phyloP scores from a whole-genome alignment of 176 grass and related monocot species.

The Aegilops umbellulata region DNA sequence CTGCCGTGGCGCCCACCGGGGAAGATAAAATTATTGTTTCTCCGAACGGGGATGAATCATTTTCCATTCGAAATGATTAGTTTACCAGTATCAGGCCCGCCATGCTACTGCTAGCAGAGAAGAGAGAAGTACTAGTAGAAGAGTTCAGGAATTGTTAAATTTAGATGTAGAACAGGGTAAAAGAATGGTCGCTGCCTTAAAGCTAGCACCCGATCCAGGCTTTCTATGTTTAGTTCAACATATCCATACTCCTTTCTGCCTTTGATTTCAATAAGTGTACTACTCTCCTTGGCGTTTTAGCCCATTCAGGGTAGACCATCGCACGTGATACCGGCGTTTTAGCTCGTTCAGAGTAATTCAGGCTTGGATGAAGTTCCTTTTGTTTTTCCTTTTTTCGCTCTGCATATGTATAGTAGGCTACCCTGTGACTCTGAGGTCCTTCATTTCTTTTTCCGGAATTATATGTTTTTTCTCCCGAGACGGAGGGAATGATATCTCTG shows the following conservation, averaged over 20 bases:
- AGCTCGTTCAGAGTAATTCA: no score
- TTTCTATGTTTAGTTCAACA: slow-evolving; percentile 4
- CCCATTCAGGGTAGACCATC: no score
- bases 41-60: background rate
- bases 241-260: background rate
- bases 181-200: background rate
- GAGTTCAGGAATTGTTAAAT: no score
- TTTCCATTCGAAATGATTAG: background rate
- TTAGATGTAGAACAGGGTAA: background rate
- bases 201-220: background rate
- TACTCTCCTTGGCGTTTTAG: background rate
- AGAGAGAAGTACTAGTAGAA: no score
- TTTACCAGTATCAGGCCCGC: background rate
- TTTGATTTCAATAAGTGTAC: background rate
- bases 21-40: background rate
- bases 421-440: no score
- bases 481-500: no score
- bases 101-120: background rate
- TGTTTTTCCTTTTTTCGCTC: no score
- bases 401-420: no score
- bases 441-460: no score
- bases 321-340: no score
- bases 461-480: no score
- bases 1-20: background rate
- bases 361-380: no score